These are phyloP conservation scores for Blastomyces silverae DNA, from an alignment of 2,329 filamentous ascomycete genomes.

Conservation along the genomic window DNA sequence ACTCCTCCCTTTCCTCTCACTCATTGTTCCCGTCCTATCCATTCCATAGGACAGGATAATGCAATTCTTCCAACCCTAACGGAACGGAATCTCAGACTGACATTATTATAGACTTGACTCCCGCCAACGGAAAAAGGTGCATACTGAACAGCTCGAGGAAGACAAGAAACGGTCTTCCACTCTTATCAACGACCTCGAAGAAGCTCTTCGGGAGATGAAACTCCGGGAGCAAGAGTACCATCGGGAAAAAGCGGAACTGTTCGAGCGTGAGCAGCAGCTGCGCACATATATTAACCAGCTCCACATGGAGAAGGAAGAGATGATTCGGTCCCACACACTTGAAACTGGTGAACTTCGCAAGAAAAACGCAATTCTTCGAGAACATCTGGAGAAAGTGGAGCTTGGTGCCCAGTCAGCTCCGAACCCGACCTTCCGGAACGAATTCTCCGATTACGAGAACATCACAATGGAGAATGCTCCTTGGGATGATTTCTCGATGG, in stretches of 20 bases:
- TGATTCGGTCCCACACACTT: constrained; percentile 79
- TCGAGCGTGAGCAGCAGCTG: constrained; percentile 66
- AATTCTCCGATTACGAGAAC: constrained; percentile 75
- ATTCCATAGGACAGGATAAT: neutral
- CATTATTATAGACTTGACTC: constrained; percentile 68
- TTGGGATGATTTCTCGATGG: constrained; percentile 77
- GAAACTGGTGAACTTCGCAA: constrained; percentile 89
- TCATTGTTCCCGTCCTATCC: constrained; percentile 7
- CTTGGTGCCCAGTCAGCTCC: constrained; percentile 30
- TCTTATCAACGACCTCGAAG: constrained; percentile 70
- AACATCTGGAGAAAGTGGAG: constrained; percentile 49
- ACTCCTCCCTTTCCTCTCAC: constrained; percentile 26
- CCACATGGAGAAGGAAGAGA: constrained; percentile 81
- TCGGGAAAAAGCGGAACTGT: constrained; percentile 56
- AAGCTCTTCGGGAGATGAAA: constrained; percentile 63
- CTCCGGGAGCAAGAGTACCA: constrained; percentile 49
- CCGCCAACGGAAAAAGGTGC: constrained; percentile 93
- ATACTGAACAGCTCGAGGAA: constrained; percentile 91
- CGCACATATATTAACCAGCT: constrained; percentile 68
- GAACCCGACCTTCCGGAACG: constrained; percentile 56
- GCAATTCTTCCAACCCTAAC: neutral
- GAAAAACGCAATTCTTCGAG: constrained; percentile 77
- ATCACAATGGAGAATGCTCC: constrained; percentile 67
- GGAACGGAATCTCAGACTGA: constrained; percentile 14
- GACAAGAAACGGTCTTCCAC: constrained; percentile 89